Conservation (phyloP, 2,329 filamentous ascomycete species). For the Tolypocladium album region DNA sequence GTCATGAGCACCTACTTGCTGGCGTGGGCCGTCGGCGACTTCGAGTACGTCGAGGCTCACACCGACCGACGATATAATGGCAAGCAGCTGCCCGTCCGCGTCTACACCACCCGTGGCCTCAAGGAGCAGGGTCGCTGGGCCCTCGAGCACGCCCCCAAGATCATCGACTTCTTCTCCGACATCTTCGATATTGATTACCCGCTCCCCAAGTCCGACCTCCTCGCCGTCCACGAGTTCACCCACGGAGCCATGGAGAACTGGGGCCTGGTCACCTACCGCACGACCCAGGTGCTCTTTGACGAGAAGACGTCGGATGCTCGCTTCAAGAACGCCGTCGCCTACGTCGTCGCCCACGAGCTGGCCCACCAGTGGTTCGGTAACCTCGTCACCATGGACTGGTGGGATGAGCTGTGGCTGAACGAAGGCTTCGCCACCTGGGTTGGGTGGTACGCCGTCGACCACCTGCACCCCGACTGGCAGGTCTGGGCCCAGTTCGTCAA, state of each 20-base stretch:
- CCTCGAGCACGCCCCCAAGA: conserved; percentile 80
- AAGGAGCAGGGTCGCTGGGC: conserved; percentile 88
- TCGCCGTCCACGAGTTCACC: conserved; percentile 89
- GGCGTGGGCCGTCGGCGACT: conserved; percentile 93
- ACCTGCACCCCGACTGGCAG: conserved; percentile 93
- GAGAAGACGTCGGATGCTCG: conserved; percentile 81
- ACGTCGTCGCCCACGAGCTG: conserved; percentile 95
- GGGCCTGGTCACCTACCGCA: conserved; percentile 92
- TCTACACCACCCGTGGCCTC: conserved; percentile 91
- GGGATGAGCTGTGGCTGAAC: conserved; percentile 88
- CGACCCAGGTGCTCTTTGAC: conserved; percentile 92
- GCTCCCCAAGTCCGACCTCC: conserved; percentile 79
- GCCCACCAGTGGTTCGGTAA: conserved; percentile 97
- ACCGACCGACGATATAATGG: conserved; percentile 87
- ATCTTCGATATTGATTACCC: conserved; percentile 91
- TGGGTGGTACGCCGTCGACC: conserved; percentile 84
- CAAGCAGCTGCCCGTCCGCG: conserved; percentile 81
- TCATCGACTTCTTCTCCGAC: conserved; percentile 94
- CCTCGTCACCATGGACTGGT: conserved; percentile 94
- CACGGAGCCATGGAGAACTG: conserved; percentile 90
- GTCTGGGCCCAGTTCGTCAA: conserved; percentile 97
- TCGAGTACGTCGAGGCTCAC: conserved; percentile 89
- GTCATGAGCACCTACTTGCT: conserved; percentile 88
- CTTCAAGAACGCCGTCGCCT: conserved; percentile 89
- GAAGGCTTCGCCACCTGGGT: conserved; percentile 98